Percentiles rank a stretch among this genome's conserved stretches.
Conservation (phyloP, 2,329 filamentous ascomycete genomes). For the Biscogniauxia marginata region DNA sequence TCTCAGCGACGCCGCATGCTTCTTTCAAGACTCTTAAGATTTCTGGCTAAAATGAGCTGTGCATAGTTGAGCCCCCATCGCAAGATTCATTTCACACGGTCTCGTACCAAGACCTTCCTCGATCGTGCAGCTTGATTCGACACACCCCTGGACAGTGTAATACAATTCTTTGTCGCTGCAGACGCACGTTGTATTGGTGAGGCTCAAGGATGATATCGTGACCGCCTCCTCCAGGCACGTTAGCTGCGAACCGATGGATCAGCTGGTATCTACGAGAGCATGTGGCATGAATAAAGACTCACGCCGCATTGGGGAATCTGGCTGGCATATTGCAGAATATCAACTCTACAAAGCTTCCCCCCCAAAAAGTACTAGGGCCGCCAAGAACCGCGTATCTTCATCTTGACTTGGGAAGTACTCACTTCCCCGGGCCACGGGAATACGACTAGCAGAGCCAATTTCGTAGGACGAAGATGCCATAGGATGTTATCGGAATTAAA, state of each 20-base stretch:
- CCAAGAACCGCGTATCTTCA: too few species aligned
- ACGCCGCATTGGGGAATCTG: constrained; percentile 24
- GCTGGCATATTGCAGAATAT: constrained; percentile 13
- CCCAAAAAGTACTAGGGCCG: too few species aligned
- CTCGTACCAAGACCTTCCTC: constrained; percentile 30
- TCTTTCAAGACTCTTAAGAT: constrained; percentile 33
- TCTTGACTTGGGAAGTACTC: too few species aligned
- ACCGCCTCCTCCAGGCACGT: constrained; percentile 22
- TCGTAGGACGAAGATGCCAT: too few species aligned
- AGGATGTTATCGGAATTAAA: too few species aligned
- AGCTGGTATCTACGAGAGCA: too few species aligned
- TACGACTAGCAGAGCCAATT: too few species aligned
- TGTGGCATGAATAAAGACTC: constrained; percentile 2
- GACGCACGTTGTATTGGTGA: constrained; percentile 29
- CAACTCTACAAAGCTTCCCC: constrained; percentile 4
- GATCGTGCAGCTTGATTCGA: constrained; percentile 24
- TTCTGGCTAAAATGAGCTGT: too few species aligned
- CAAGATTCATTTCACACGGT: too few species aligned
- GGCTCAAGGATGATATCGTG: constrained; percentile 23
- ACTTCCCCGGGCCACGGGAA: too few species aligned
- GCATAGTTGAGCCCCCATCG: too few species aligned
- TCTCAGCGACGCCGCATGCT: constrained; percentile 31
- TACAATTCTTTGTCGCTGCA: constrained; percentile 25
- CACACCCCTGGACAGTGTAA: constrained; percentile 21
- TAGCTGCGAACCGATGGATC: too few species aligned